phyloP scores from a whole-genome alignment of 805 yeast genomes.

The Geotrichum ghanense region DNA sequence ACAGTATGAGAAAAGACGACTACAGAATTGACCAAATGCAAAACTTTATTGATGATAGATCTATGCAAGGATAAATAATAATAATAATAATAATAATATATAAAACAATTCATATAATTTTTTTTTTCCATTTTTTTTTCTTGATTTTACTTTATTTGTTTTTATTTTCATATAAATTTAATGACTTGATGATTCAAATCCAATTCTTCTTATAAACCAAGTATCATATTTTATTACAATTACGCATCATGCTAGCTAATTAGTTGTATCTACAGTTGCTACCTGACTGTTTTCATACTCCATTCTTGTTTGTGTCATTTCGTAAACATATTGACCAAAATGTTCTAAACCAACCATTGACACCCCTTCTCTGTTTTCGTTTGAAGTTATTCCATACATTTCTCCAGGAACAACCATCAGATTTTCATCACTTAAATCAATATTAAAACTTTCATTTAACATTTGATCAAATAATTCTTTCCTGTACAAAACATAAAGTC shows the following conservation, averaged over 20 bases:
- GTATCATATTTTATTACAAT: too few relatives aligned
- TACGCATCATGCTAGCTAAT: too few relatives aligned
- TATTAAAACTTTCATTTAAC: conserved; percentile 8
- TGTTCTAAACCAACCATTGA: conserved; percentile 24
- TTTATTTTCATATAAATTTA: too few relatives aligned
- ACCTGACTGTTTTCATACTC: conserved; percentile 9
- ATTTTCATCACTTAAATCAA: conserved; percentile 7
- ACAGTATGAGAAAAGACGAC: neutral
- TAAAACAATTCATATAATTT: too few relatives aligned
- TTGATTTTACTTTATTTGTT: too few relatives aligned
- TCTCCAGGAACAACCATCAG: conserved; percentile 23
- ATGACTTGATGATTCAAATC: too few relatives aligned
- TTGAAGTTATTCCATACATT: conserved; percentile 15
- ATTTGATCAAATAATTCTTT: conserved; percentile 10
- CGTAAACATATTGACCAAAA: conserved; percentile 23
- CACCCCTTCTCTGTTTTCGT: conserved; percentile 10
- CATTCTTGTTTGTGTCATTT: conserved; percentile 21
- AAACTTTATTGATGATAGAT: neutral
- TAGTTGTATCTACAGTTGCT: too few relatives aligned
- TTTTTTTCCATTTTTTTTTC: too few relatives aligned
- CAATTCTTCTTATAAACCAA: too few relatives aligned
- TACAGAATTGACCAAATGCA: neutral
- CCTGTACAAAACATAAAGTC: conserved; percentile 26
- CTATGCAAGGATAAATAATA: too few relatives aligned
- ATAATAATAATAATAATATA: too few relatives aligned